Evolutionary conservation across 1,284 basidiomycete genomes (phyloP), one percentile per base, ranked within the genome.

Genomic region (Leccinum subrobustum): DNA sequence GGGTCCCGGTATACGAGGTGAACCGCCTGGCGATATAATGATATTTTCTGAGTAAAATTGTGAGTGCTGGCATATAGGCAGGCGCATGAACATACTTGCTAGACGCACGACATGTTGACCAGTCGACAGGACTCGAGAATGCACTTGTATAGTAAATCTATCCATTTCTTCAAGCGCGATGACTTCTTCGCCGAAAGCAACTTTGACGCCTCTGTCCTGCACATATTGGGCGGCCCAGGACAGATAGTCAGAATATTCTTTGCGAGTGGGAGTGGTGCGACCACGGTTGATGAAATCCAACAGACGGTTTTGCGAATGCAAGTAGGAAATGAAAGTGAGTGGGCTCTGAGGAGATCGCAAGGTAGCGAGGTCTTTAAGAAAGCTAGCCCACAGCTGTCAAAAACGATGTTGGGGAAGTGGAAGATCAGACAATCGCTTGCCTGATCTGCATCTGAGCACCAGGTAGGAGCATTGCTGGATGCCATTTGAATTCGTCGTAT

Each of bases 221-320:
- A 83, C 79, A 50, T 78, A 77, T 8, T 69, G 68, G 1, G 84
- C 82, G 8, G 80, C 81, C 83, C 84, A 85, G 11, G 78, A 69
- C 37, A 86, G 76, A 69, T 86, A 86, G 67, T 85, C 83, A 6
- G 81, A 77, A 63, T 80, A 86, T 64, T 86, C 85, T 83, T 95
- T 95, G 79, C 95, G 93, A 72, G 92, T 95, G 44, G 94, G 93
- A 77, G 95, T 91, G 63, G 91, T 93, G 31, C 91, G 94, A 78
- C 94, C 94, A 64, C 92, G 87, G 76, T 91, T 88, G 76, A 93
- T 92, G 70, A 91, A 86, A 39, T 77, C 73, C 23, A 81, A 64
- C 47, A 86, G 76, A 55, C 85, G 79, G 53, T 76, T 75, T 60
- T 83, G 77, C 54, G 77, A 78, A 61, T 84, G 81, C 50, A 86